Base-by-base conservation (phyloP, 1,284 basidiomycete genomes). In the Kwoniella shivajii region DNA sequence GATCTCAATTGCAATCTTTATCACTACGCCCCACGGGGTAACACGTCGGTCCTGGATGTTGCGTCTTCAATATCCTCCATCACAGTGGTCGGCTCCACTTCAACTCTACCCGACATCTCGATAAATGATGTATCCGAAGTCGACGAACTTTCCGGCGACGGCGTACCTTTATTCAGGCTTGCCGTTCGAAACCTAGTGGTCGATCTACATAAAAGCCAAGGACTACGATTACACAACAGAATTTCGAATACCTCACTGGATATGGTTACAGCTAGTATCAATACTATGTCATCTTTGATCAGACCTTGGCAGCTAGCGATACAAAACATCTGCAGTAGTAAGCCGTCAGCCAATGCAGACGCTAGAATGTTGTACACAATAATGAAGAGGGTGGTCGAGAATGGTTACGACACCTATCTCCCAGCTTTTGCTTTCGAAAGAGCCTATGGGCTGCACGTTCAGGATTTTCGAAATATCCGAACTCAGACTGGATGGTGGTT, bases 401-500 rank as follows among this genome's bases (percentile, higher is more conserved):
- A 37, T 14, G 57, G 49, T n/a, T 50, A 56, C n/a, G 29, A 60
- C 1, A 18, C 50, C 2, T 58, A 64, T 6, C 48, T 62, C 1
- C 74, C 74, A 0, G 49, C 54, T 1, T 77, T 75, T 56, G 60
- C 64, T 5, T 62, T 63, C 52, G 71, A 72, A 33, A 53, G 59
- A 16, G 55, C 67, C 1, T 75, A 73, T 55, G 72, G 66, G n/a
- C 64, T 77, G 3, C 75, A 77, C 20, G 63, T 70, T 10, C 56
- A 69, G 29, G 73, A 75, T 48, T 62, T 65, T 24, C 62, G 70
- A 2, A 68, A 66, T 47, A 66, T 74, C 20, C 67, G 75, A 16
- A 58, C 62, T 16, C 70, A 74, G 43, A 57, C 65, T 1, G 75
- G 75, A 5, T 77, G 75, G 75, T 59, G 66, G 42, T 54, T 69